Evolutionary conservation across 2,329 filamentous ascomycete species (phyloP).

Genomic region (Coniochaeta sp.): DNA sequence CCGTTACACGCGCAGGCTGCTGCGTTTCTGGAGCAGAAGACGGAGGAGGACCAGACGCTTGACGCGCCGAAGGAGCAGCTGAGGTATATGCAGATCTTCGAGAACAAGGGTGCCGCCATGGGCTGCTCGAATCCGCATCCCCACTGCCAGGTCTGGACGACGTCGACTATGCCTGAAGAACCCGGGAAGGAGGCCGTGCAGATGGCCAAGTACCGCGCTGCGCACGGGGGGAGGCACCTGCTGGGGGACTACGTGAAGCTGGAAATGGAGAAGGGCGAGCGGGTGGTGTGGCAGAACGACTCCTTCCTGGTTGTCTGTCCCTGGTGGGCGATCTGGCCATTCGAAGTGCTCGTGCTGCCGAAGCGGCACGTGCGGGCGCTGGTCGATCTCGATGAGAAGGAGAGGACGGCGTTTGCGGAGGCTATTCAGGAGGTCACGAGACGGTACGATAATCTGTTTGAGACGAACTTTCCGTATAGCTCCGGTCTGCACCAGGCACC

Average conservation of each 20-base stretch:
- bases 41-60: conserved; percentile 27
- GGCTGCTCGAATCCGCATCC: conserved; percentile 98
- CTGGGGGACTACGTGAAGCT: conserved; percentile 81
- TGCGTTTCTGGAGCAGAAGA: conserved; percentile 27
- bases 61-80: conserved; percentile 63
- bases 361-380: conserved; percentile 79
- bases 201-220: conserved; percentile 67
- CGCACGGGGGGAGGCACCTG: conserved; percentile 67
- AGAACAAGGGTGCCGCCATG: conserved; percentile 98
- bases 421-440: conserved; percentile 81
- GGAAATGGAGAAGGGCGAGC: conserved; percentile 73
- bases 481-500: conserved; percentile 96
- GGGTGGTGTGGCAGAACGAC: conserved; percentile 82
- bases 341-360: conserved; percentile 84
- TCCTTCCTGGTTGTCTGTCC: conserved; percentile 83
- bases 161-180: conserved; percentile 84
- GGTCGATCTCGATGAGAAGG: conserved; percentile 67
- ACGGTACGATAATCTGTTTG: conserved; percentile 93
- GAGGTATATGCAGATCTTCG: conserved; percentile 98
- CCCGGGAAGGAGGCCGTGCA: conserved; percentile 71
- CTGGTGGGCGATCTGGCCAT: conserved; percentile 98
- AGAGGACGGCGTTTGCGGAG: conserved; percentile 70
- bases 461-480: conserved; percentile 95
- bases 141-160: conserved; percentile 95
- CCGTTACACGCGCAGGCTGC: conserved; percentile 43